phyloP scores from a whole-genome alignment of 176 grass and related monocot species.

The Bolboschoenus planiculmis region DNA sequence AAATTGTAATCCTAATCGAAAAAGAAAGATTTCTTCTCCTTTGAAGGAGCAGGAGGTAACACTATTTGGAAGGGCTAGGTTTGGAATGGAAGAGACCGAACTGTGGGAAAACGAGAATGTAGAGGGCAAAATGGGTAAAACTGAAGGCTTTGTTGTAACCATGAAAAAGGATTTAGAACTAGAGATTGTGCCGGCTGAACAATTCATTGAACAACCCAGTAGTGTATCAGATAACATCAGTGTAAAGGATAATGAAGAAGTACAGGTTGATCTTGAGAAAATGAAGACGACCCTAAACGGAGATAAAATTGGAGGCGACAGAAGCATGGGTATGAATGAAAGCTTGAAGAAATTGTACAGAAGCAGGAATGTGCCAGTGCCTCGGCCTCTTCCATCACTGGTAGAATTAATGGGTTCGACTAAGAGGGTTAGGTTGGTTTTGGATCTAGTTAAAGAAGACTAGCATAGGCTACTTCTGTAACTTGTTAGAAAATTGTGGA shows the following conservation, averaged over 20 bases:
- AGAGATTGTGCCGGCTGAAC: not conserved
- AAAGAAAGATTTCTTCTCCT: constrained; percentile 17
- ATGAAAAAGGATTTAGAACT: constrained; percentile 13
- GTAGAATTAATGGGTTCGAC: constrained; percentile 43
- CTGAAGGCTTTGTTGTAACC: not conserved
- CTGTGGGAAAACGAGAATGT: constrained; percentile 11
- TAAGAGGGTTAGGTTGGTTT: constrained; percentile 38
- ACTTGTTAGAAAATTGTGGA: not conserved
- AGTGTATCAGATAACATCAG: not conserved
- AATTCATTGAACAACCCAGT: not conserved
- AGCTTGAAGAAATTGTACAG: constrained; percentile 56
- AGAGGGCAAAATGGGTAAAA: not conserved
- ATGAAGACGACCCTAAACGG: not conserved
- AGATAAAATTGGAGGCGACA: not conserved
- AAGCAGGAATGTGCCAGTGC: constrained; percentile 55
- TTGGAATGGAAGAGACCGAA: constrained; percentile 34
- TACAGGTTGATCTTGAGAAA: not conserved
- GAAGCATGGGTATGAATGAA: constrained; percentile 16
- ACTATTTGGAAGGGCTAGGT: constrained; percentile 61
- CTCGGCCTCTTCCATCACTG: constrained; percentile 51
- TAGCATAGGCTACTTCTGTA: not conserved
- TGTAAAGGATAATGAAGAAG: not conserved
- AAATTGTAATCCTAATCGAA: not conserved
- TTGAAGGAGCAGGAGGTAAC: constrained; percentile 28
- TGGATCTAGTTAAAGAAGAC: not conserved